Evolutionary conservation across 2,329 filamentous ascomycete genomes (phyloP).

Genomic region (Talaromyces sp.): DNA sequence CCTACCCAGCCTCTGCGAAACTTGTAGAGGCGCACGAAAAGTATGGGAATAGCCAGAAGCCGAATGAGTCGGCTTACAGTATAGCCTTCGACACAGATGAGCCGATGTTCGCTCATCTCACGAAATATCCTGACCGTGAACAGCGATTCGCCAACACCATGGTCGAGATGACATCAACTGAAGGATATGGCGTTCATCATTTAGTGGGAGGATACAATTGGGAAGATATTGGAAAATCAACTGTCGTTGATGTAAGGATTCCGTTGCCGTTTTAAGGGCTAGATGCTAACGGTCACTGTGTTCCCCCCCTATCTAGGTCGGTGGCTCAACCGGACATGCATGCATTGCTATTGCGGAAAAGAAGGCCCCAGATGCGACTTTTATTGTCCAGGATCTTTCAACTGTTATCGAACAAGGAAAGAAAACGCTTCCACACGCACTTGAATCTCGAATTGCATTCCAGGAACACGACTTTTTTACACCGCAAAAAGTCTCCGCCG

Average conservation of each 20-base stretch:
- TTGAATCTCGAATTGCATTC: conserved; percentile 11
- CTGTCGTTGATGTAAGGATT: conserved; percentile 17
- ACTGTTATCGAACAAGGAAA: conserved; percentile 11
- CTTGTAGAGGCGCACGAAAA: conserved; percentile 14
- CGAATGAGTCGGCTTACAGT: conserved; percentile 7
- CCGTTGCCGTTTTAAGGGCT: too few species aligned
- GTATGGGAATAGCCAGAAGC: conserved; percentile 11
- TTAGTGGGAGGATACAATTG: conserved; percentile 17
- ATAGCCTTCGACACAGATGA: conserved; percentile 12
- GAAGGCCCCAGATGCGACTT: conserved; percentile 9
- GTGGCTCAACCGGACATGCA: conserved; percentile 11
- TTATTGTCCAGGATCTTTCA: conserved; percentile 13
- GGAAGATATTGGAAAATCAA: conserved; percentile 14
- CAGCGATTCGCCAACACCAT: conserved; percentile 14
- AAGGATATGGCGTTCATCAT: conserved; percentile 15
- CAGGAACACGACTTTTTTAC: conserved; percentile 16
- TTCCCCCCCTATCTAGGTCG: conserved; percentile 7
- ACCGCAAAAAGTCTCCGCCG: conserved; percentile 12
- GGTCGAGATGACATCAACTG: conserved; percentile 14
- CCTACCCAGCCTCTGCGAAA: conserved; percentile 14
- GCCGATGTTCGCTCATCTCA: conserved; percentile 11
- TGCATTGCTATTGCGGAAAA: conserved; percentile 11
- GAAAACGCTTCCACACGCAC: conserved; percentile 1
- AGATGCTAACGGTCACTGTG: too few species aligned
- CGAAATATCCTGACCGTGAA: conserved; percentile 10